Evolutionary conservation across 148 eudicot genomes (phyloP).

Genomic region (Chenopodium album): DNA sequence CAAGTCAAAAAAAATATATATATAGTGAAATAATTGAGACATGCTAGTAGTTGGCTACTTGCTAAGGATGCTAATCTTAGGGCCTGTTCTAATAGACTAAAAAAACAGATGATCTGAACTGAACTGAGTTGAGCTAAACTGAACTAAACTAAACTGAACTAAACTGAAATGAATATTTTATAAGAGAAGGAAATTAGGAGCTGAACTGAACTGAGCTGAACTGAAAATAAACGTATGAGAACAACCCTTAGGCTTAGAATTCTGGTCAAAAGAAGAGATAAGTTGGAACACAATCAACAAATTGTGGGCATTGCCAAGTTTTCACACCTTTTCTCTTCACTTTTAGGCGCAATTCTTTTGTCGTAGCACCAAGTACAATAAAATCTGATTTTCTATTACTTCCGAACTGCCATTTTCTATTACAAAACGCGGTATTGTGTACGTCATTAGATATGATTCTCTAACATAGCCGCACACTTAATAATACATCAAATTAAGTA

Average conservation of each 20-base stretch:
- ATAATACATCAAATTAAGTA: no score
- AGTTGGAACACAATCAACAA: neutral
- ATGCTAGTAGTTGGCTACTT: neutral
- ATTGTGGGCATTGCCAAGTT: neutral
- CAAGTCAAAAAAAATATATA: conserved; percentile 2
- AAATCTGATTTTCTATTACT: neutral
- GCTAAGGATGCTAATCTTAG: neutral
- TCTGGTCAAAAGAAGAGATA: neutral
- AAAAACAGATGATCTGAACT: no score
- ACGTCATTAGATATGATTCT: no score
- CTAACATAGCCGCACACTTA: no score
- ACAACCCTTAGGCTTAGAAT: neutral
- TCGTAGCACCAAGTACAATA: neutral
- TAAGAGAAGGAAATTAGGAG: no score
- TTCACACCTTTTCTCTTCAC: neutral
- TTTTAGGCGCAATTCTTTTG: neutral
- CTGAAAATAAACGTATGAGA: no score
- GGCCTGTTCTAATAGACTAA: no score
- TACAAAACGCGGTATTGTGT: neutral
- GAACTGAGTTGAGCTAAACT: no score
- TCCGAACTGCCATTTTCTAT: neutral
- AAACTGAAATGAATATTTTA: no score
- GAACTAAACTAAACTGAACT: no score
- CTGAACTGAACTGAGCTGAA: no score
- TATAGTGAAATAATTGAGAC: neutral